Percentiles rank a stretch among this genome's conserved stretches.
These are phyloP conservation scores for Rosa rugosa DNA, from an alignment of 306 rosid genomes.

Conservation along the genomic window DNA sequence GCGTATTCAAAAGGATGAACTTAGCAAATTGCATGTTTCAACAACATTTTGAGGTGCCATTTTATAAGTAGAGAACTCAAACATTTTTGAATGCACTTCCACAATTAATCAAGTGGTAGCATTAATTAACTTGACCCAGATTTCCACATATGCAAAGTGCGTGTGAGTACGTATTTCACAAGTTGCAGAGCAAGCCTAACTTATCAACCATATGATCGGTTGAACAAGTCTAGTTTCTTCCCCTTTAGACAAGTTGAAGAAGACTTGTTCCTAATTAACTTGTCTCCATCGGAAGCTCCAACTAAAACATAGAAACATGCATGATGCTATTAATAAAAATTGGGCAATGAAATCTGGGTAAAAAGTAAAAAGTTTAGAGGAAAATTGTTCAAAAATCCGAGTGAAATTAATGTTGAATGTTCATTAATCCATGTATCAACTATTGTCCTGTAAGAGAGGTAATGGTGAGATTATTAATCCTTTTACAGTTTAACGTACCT, in stretches of 20 bases:
- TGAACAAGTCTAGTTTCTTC: not conserved
- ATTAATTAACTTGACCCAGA: not conserved
- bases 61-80: not conserved
- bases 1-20: not conserved
- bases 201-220: not conserved
- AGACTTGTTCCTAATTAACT: not conserved
- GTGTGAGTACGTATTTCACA: not conserved
- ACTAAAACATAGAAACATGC: too few relatives aligned
- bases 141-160: not conserved
- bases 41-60: not conserved
- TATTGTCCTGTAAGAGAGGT: too few relatives aligned
- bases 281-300: not conserved
- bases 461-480: too few relatives aligned
- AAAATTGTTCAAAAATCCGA: too few relatives aligned
- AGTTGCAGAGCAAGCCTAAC: not conserved
- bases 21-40: not conserved
- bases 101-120: too few relatives aligned
- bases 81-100: too few relatives aligned
- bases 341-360: too few relatives aligned
- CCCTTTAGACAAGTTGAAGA: not conserved
- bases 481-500: too few relatives aligned
- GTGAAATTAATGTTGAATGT: too few relatives aligned
- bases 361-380: too few relatives aligned
- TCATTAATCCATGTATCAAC: too few relatives aligned
- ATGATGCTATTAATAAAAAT: too few relatives aligned